A percentile compares a stretch with the other conserved stretches of the same genome.
Conservation (phyloP, 225 moss, liverwort and hornwort genomes). For the Thuidium tamariscinum region DNA sequence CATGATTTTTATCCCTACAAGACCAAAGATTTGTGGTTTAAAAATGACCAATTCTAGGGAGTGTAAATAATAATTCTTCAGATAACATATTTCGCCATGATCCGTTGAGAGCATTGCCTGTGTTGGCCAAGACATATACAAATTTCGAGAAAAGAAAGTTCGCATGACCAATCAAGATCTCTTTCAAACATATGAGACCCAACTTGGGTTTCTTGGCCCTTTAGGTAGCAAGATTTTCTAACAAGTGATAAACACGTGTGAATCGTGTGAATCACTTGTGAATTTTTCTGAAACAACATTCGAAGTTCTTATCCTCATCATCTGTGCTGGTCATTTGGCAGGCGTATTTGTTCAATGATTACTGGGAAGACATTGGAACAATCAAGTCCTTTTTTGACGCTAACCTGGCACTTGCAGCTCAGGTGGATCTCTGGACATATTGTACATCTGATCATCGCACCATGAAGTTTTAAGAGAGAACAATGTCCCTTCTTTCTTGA, state of each 20-base stretch:
- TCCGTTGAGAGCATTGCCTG: not conserved
- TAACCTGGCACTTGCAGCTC: slow-evolving; percentile 46
- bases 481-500: not conserved
- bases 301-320: not conserved
- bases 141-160: not conserved
- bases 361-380: slow-evolving; percentile 64
- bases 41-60: not conserved
- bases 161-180: not conserved
- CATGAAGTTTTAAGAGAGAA: not conserved
- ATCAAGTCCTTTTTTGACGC: slow-evolving; percentile 65
- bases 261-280: not conserved
- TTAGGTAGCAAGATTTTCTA: not conserved
- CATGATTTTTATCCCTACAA: not conserved
- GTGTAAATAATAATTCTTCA: not conserved
- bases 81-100: not conserved
- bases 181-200: not conserved
- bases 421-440: slow-evolving; percentile 1
- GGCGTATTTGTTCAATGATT: slow-evolving; percentile 58
- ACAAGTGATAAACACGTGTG: not conserved
- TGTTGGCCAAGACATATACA: not conserved
- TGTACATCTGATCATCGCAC: not conserved
- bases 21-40: not conserved
- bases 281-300: not conserved
- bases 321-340: slow-evolving; percentile 2
- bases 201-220: not conserved